Percentiles rank a stretch among this genome's conserved stretches.
phyloP scores from a whole-genome alignment of 75 land plant species.

The Picea glauca region DNA sequence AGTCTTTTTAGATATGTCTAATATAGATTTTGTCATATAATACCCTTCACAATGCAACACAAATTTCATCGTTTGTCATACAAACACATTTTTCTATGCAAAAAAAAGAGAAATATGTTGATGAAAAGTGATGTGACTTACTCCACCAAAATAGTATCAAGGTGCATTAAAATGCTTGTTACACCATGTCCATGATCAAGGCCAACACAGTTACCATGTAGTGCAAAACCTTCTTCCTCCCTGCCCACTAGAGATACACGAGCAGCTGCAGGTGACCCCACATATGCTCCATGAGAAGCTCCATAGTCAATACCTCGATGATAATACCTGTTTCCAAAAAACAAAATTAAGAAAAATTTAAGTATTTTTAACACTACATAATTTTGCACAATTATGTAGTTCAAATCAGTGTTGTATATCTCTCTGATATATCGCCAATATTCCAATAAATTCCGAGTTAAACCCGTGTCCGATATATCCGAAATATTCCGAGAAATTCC shows the following conservation, averaged over 20 bases:
- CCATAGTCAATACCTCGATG: constrained; percentile 33
- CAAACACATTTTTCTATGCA: background rate
- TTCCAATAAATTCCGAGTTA: too few relatives aligned
- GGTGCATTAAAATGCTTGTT: constrained; percentile 32
- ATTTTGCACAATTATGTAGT: too few relatives aligned
- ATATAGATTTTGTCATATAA: background rate
- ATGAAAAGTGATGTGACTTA: constrained; percentile 11
- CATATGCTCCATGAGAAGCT: constrained; percentile 21
- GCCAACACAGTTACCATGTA: constrained; percentile 32
- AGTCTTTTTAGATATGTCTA: too few relatives aligned
- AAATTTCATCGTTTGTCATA: background rate
- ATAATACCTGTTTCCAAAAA: constrained; percentile 20
- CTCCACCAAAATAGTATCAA: constrained; percentile 17
- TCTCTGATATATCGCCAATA: too few relatives aligned
- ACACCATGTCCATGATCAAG: constrained; percentile 37
- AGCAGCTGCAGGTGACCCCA: constrained; percentile 27
- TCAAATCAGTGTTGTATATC: too few relatives aligned
- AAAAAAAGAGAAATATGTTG: background rate
- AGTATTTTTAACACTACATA: background rate
- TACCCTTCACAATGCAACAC: background rate
- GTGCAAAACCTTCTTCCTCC: constrained; percentile 21
- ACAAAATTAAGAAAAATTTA: background rate
- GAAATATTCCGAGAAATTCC: too few relatives aligned
- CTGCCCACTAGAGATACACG: constrained; percentile 25
- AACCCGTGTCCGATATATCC: too few relatives aligned